Base-by-base conservation (phyloP, 1,284 basidiomycete species). In the Albatrellus sp. region DNA sequence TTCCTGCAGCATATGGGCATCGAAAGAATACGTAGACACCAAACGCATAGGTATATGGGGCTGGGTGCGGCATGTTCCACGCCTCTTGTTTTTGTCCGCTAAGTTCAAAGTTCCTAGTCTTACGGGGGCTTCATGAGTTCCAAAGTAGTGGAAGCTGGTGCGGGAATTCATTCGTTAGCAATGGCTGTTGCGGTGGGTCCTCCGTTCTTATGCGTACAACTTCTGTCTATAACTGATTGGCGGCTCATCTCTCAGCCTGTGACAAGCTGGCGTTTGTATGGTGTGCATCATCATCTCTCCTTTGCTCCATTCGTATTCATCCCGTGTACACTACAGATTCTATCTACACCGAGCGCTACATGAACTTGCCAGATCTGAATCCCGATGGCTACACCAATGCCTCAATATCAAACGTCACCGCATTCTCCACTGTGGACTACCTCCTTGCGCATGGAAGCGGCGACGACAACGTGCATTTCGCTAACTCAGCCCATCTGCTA, bases 291-390 rank as follows among this genome's bases (percentile, higher is more conserved):
- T 24, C 12, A 52, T 53, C 50, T 58, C 57, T 19, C 38, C 28
- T 33, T 38, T 37, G 9, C 8, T 16, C 17, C 5, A 33, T 17
- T 2, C 35, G 39, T 44, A 31, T 48, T 37, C 17, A 3, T 33
- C n/a, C 16, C 37, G 16, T 34, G 28, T 37, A 10, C 16, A 14
- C 6, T 19, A 30, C 45, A 87, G 86, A 88, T 63, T 83, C 87
- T 5, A 80, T 92, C 44, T 91, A 92, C 61, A 97, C 94, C 1
- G 93, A 98, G 57, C 80, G 94, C n/a, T 98, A 97, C 69, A 92
- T 98, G 90, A 81, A 83, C 54, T 72, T 85, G 20, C 91, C 90
- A 0, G 58, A 67, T 11, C 64, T 73, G 12, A 98, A 98, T 60
- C 69, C 72, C 0, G 73, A 66, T 0, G 94, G 94, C 4, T 98